These are phyloP conservation scores for Fagus sylvatica DNA, from an alignment of 306 rosid genomes.

Conservation along the genomic window DNA sequence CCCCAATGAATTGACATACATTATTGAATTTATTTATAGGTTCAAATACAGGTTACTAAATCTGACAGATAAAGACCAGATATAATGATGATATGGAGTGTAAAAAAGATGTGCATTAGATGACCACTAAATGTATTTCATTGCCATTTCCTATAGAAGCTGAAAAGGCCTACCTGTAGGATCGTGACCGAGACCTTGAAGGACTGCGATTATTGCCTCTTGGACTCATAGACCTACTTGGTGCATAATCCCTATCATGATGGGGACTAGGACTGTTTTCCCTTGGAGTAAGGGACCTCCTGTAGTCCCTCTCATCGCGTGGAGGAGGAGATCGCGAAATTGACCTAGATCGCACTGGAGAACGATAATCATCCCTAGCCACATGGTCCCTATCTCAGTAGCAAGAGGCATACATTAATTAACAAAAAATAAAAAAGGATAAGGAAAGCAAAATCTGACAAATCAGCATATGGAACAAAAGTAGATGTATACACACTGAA, in stretches of 20 bases:
- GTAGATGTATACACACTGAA: background rate
- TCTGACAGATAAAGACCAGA: background rate
- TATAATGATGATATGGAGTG: background rate
- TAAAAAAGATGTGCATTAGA: background rate
- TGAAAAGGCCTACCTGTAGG: conserved; percentile 61
- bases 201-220: conserved; percentile 48
- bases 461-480: conserved; percentile 12
- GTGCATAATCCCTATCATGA: conserved; percentile 46
- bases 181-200: conserved; percentile 57
- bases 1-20: background rate
- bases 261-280: conserved; percentile 55
- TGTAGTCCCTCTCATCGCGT: conserved; percentile 42
- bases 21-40: background rate
- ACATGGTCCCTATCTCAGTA: conserved; percentile 54
- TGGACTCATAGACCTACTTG: conserved; percentile 60
- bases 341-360: conserved; percentile 74
- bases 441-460: background rate
- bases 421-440: background rate
- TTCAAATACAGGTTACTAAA: background rate
- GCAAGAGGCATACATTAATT: background rate
- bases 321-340: conserved; percentile 71
- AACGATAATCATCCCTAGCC: conserved; percentile 54
- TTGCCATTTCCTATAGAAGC: background rate
- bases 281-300: conserved; percentile 52
- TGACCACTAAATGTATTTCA: background rate